A percentile compares a stretch with the other conserved stretches of the same genome.
Conservation (phyloP, 2,329 filamentous ascomycete species). For the Orbilia javanica region DNA sequence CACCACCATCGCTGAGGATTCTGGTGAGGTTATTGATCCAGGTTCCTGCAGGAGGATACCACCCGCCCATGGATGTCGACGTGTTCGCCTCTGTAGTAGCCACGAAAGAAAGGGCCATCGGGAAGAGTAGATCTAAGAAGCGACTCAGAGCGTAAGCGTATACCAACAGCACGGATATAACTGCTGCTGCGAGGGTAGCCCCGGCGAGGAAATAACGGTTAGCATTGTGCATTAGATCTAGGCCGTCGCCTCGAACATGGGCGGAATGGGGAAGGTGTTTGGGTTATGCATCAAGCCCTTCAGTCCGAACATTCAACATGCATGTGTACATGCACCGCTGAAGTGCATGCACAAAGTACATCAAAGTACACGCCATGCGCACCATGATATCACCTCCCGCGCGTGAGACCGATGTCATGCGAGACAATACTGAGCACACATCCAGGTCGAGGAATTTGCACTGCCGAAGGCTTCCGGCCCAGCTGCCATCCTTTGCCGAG, state of each 20-base stretch:
- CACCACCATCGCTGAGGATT: slow-evolving; percentile 73
- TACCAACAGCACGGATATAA: neutral
- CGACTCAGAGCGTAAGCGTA: slow-evolving; percentile 9
- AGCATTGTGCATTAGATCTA: slow-evolving; percentile 23
- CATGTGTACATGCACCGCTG: too few species aligned
- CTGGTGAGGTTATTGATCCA: slow-evolving; percentile 73
- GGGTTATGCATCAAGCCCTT: neutral
- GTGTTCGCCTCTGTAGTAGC: neutral
- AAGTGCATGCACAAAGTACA: too few species aligned
- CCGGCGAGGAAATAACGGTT: neutral
- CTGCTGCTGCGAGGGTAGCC: neutral
- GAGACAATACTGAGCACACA: slow-evolving; percentile 7
- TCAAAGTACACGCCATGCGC: too few species aligned
- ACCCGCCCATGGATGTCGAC: slow-evolving; percentile 64
- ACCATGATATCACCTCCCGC: too few species aligned
- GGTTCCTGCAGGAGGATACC: slow-evolving; percentile 72
- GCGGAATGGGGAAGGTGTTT: neutral
- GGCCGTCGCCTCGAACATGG: neutral
- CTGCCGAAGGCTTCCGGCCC: slow-evolving; percentile 15
- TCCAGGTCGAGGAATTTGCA: neutral
- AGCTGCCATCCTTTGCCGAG: slow-evolving; percentile 13
- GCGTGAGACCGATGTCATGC: neutral
- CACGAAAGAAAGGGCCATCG: neutral
- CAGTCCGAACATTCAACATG: too few species aligned
- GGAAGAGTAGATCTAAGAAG: slow-evolving; percentile 17